These are phyloP conservation scores for Bacterosira constricta DNA, from an alignment of 108 stramenopile species.

Conservation along the genomic window DNA sequence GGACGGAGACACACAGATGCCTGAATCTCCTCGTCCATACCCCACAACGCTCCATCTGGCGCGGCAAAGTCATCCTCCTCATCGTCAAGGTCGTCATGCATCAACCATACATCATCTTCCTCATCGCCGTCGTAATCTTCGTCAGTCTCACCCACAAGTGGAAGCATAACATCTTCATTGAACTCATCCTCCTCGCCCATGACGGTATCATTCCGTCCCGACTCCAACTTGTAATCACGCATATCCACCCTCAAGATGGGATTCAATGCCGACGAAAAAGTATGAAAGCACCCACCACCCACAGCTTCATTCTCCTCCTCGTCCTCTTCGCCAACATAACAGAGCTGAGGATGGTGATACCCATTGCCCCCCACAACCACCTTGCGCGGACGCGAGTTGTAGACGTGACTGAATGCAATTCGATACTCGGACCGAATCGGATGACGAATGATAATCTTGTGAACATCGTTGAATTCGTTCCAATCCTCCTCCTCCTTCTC, in stretches of 20 bases:
- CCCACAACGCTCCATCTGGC: conserved; percentile 53
- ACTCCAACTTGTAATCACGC: conserved; percentile 36
- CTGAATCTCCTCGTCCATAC: conserved; percentile 52
- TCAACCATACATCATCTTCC: conserved; percentile 70
- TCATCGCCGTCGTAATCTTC: conserved; percentile 64
- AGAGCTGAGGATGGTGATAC: conserved; percentile 94
- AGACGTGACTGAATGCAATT: conserved; percentile 97
- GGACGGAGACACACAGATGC: conserved; percentile 59
- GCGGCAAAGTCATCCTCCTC: conserved; percentile 41
- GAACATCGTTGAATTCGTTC: conserved; percentile 99
- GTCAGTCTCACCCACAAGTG: conserved; percentile 82
- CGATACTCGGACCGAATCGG: conserved; percentile 98
- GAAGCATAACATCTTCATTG: conserved; percentile 70
- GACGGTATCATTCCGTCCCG: conserved; percentile 48
- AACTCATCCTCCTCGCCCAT: conserved; percentile 76
- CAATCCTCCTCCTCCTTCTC: conserved; percentile 97
- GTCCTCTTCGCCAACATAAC: conserved; percentile 87
- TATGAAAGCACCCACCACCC: conserved; percentile 56
- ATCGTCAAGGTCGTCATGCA: conserved; percentile 53
- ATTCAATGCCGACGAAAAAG: conserved; percentile 82
- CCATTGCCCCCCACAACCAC: conserved; percentile 72
- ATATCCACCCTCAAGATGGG: conserved; percentile 90
- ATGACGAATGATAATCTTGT: conserved; percentile 97
- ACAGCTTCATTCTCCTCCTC: conserved; percentile 64
- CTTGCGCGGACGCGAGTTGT: conserved; percentile 97